A percentile compares a stretch with the other conserved stretches of the same genome.
These are phyloP conservation scores for Globisporangium cylindrosporum DNA, from an alignment of 352 stramenopile genomes.

Conservation along the genomic window DNA sequence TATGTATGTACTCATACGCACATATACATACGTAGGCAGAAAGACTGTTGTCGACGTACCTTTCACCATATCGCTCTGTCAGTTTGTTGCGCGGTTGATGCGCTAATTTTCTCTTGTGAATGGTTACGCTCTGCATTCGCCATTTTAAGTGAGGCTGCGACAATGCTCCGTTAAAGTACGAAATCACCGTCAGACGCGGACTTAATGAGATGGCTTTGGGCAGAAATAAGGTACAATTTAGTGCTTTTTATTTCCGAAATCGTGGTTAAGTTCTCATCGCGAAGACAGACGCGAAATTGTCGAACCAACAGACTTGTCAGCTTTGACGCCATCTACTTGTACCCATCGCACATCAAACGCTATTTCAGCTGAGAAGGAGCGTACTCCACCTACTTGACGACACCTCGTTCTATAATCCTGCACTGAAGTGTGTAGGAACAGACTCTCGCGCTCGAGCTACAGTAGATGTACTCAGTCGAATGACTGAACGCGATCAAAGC, in stretches of 20 bases:
- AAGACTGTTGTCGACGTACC: neutral
- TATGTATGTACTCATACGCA: neutral
- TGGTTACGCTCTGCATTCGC: neutral
- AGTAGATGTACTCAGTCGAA: too few species aligned
- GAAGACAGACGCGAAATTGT: too few species aligned
- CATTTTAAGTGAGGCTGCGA: neutral
- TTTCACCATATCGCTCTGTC: conserved; percentile 8
- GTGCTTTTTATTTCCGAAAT: too few species aligned
- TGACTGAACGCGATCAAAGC: neutral
- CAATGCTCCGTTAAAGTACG: neutral
- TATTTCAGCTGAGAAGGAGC: too few species aligned
- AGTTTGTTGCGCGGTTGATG: neutral
- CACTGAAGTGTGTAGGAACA: too few species aligned
- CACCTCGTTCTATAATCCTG: neutral
- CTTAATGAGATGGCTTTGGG: neutral
- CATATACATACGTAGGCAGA: neutral
- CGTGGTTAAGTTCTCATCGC: too few species aligned
- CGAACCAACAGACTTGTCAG: too few species aligned
- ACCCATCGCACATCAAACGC: too few species aligned
- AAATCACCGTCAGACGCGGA: neutral
- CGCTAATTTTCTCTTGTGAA: neutral
- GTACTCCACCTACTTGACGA: neutral
- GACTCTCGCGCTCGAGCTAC: too few species aligned
- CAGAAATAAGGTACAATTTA: too few species aligned
- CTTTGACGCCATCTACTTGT: too few species aligned